phyloP scores from a whole-genome alignment of 2,329 filamentous ascomycete species.

The Pseudodiploospora longispora region DNA sequence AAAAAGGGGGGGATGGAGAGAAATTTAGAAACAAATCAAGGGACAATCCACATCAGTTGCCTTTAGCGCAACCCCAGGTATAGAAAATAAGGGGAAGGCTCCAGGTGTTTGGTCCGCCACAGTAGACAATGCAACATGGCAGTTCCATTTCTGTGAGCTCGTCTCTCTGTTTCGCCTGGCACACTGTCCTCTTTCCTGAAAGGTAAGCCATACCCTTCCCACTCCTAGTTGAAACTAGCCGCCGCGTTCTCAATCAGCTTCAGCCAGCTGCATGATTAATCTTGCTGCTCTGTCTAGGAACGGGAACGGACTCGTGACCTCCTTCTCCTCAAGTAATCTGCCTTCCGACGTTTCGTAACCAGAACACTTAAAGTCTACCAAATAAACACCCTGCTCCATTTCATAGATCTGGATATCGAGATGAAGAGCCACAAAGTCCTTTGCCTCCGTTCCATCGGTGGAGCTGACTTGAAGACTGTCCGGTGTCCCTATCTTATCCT shows the following conservation, averaged over 20 bases:
- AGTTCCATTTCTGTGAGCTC: no score
- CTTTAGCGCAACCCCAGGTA: no score
- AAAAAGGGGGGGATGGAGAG: no score
- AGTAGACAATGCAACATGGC: no score
- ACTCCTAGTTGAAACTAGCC: not conserved
- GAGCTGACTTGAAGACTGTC: constrained; percentile 32
- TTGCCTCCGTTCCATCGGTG: constrained; percentile 30
- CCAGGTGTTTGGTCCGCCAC: no score
- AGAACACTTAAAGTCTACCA: constrained; percentile 97
- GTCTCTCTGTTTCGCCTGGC: no score
- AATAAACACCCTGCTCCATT: constrained; percentile 84
- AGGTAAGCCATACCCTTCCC: no score
- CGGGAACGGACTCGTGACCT: constrained; percentile 89
- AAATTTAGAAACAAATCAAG: no score
- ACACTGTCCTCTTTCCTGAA: no score
- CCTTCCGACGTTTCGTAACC: constrained; percentile 81
- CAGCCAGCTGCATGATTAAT: constrained; percentile 87
- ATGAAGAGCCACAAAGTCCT: constrained; percentile 78
- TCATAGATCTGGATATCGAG: constrained; percentile 95
- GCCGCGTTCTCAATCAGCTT: constrained; percentile 52
- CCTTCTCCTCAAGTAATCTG: constrained; percentile 77
- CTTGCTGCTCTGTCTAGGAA: constrained; percentile 90
- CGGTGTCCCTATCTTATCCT: constrained; percentile 15
- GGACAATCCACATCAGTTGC: no score
- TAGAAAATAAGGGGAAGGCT: no score